Percentiles rank a stretch among this genome's conserved stretches.
Evolutionary conservation across 768 basidiomycete genomes (phyloP).

Genomic region (Cystofilobasidium capitatum): DNA sequence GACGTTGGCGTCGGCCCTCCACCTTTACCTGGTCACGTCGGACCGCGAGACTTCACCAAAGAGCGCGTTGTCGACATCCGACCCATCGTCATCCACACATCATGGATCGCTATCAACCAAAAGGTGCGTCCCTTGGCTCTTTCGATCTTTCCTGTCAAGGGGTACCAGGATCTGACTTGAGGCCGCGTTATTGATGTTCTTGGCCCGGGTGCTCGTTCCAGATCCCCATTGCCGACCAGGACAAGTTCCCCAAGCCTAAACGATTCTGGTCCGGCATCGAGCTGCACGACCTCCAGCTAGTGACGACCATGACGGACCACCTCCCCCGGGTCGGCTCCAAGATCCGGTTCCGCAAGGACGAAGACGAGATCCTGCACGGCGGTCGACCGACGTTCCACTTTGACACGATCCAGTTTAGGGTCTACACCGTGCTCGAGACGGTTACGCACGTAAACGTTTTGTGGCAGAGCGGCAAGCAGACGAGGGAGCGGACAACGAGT

Average conservation of each 20-base stretch:
- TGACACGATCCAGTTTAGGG: slow-evolving; percentile 44
- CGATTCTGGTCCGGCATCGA: slow-evolving; percentile 65
- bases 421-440: slow-evolving; percentile 59
- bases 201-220: slow-evolving; percentile 34
- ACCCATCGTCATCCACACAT: slow-evolving; percentile 59
- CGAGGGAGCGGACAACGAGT: slow-evolving; percentile 53
- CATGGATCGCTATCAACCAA: slow-evolving; percentile 84
- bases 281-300: slow-evolving; percentile 53
- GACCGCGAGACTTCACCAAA: slow-evolving; percentile 17
- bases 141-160: too few species aligned
- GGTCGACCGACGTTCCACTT: slow-evolving; percentile 60
- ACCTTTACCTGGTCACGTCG: slow-evolving; percentile 34
- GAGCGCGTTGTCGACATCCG: slow-evolving; percentile 15
- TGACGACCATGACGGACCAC: slow-evolving; percentile 53
- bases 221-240: slow-evolving; percentile 55
- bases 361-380: slow-evolving; percentile 42
- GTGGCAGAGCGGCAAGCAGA: slow-evolving; percentile 70
- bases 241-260: slow-evolving; percentile 55
- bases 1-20: slow-evolving; percentile 1
- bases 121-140: slow-evolving; percentile 43
- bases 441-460: slow-evolving; percentile 59
- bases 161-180: too few species aligned
- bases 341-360: slow-evolving; percentile 11
- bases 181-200: not conserved
- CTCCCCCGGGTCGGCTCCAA: slow-evolving; percentile 67